These are phyloP conservation scores for Gentiana dahurica DNA, from an alignment of 257 asterid species.

Conservation along the genomic window DNA sequence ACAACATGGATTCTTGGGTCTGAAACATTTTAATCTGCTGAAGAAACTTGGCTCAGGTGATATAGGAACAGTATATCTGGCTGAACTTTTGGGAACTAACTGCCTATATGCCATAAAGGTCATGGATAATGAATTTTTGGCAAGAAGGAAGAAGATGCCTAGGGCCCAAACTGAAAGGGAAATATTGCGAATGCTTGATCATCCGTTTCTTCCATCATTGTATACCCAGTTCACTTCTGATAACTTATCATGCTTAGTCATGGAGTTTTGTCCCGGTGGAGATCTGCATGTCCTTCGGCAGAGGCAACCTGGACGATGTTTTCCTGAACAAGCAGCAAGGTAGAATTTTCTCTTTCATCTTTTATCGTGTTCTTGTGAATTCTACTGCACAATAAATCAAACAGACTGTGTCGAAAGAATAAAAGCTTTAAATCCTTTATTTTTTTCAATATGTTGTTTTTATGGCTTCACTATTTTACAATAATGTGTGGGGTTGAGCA, in stretches of 20 bases:
- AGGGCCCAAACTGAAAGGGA: conserved; percentile 94
- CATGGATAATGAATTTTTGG: conserved; percentile 87
- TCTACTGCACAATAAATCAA: too few species aligned
- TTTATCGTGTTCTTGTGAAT: too few species aligned
- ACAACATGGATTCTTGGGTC: conserved; percentile 55
- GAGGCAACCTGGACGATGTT: conserved; percentile 66
- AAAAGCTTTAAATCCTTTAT: too few species aligned
- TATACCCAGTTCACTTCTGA: conserved; percentile 88
- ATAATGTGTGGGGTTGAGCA: too few species aligned
- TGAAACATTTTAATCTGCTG: conserved; percentile 60
- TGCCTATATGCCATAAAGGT: conserved; percentile 80
- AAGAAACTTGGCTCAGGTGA: conserved; percentile 89
- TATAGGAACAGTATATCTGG: conserved; percentile 84
- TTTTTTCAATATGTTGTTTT: too few species aligned
- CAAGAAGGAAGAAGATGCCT: conserved; percentile 58
- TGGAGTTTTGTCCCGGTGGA: conserved; percentile 98
- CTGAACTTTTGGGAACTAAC: conserved; percentile 52
- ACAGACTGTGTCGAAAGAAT: too few species aligned
- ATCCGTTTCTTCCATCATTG: conserved; percentile 91
- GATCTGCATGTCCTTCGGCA: conserved; percentile 89
- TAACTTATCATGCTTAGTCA: conserved; percentile 70
- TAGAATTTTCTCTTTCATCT: conserved; percentile 9
- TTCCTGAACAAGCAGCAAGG: conserved; percentile 90
- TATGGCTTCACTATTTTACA: too few species aligned
- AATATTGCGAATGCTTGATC: conserved; percentile 78